Evolutionary conservation across 225 moss, liverwort and hornwort genomes (phyloP).

Genomic region (Lunularia cruciata): DNA sequence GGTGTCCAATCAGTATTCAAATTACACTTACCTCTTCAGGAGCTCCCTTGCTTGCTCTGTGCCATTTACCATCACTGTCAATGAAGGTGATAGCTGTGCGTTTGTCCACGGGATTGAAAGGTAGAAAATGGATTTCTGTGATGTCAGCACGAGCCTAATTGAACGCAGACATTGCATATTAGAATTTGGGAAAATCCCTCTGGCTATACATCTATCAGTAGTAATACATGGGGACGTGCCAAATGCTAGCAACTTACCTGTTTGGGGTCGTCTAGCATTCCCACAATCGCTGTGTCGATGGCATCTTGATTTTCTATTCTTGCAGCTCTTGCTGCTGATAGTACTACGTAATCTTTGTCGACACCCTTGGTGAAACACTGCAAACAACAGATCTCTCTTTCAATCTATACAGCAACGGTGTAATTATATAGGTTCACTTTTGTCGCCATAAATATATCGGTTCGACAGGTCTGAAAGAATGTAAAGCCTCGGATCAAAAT

Average conservation of each 20-base stretch:
- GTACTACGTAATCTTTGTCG: conserved; percentile 41
- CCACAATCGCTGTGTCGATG: conserved; percentile 51
- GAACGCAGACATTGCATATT: not conserved
- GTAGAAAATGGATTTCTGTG: conserved; percentile 45
- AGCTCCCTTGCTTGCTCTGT: conserved; percentile 43
- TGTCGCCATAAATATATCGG: not conserved
- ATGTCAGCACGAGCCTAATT: conserved; percentile 39
- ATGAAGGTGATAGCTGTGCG: conserved; percentile 47
- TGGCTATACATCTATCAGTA: too few relatives aligned
- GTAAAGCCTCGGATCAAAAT: not conserved
- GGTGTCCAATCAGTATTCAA: too few relatives aligned
- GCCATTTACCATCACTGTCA: conserved; percentile 41
- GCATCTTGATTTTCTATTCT: conserved; percentile 56
- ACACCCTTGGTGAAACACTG: conserved; percentile 43
- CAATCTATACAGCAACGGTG: not conserved
- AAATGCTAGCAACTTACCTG: conserved; percentile 26
- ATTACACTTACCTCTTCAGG: conserved; percentile 30
- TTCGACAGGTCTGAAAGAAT: not conserved
- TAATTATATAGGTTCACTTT: not conserved
- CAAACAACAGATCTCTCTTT: not conserved
- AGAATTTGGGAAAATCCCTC: too few relatives aligned
- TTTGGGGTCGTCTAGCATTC: conserved; percentile 50
- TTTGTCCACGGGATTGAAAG: conserved; percentile 54
- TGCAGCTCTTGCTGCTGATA: conserved; percentile 50
- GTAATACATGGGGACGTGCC: not conserved